These are phyloP conservation scores for Butyriboletus loyo DNA, from an alignment of 768 basidiomycete genomes.

Conservation along the genomic window DNA sequence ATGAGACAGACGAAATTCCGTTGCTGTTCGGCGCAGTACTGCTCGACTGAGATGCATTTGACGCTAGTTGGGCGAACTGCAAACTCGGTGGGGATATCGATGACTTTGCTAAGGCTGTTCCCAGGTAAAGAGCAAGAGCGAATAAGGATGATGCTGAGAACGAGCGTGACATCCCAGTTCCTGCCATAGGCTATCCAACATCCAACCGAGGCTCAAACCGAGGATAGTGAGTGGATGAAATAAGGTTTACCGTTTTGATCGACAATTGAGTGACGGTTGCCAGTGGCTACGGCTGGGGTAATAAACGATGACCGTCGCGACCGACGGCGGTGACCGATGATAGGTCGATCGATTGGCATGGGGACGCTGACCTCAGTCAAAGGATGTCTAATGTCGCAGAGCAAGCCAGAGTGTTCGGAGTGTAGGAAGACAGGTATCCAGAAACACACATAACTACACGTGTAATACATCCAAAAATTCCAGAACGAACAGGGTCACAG, in stretches of 20 bases:
- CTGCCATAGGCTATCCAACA: slow-evolving; percentile 19
- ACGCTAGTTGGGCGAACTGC: slow-evolving; percentile 8
- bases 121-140: slow-evolving; percentile 9
- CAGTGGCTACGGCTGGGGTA: background rate
- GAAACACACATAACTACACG: slow-evolving; percentile 38
- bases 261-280: background rate
- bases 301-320: background rate
- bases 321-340: too few relatives aligned
- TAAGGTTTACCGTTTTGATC: background rate
- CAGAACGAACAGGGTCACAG: slow-evolving; percentile 29
- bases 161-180: slow-evolving; percentile 18
- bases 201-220: slow-evolving; percentile 10
- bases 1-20: slow-evolving; percentile 44
- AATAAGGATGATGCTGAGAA: slow-evolving; percentile 8
- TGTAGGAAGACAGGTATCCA: slow-evolving; percentile 35
- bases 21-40: slow-evolving; percentile 27
- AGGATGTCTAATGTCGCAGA: slow-evolving; percentile 6
- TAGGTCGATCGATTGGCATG: background rate
- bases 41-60: slow-evolving; percentile 13
- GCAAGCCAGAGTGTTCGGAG: slow-evolving; percentile 10
- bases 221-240: background rate
- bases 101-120: slow-evolving; percentile 5
- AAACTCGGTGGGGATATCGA: slow-evolving; percentile 7
- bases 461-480: slow-evolving; percentile 35
- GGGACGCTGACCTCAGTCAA: background rate